phyloP scores from a whole-genome alignment of 306 rosid species.

The Cucurbita ficifolia region DNA sequence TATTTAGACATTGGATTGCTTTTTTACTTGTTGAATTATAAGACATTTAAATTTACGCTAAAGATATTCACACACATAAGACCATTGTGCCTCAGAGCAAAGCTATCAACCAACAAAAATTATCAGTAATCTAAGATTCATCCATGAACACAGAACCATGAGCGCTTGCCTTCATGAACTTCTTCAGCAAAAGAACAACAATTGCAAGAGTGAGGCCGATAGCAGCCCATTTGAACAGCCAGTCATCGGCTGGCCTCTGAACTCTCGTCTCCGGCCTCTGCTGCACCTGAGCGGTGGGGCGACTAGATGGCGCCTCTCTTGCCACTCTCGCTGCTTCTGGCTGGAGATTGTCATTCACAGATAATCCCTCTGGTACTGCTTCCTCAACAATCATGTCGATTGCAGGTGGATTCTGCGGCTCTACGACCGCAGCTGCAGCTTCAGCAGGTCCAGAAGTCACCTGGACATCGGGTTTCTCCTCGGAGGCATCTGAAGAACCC shows the following conservation, averaged over 20 bases:
- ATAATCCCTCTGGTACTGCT: constrained; percentile 10
- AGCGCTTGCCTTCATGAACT: constrained; percentile 61
- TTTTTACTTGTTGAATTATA: neutral
- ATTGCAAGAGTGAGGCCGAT: constrained; percentile 86
- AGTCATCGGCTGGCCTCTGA: constrained; percentile 48
- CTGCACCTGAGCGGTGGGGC: constrained; percentile 24
- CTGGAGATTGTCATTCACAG: neutral
- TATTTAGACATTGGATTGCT: neutral
- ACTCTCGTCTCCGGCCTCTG: constrained; percentile 32
- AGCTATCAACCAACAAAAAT: neutral
- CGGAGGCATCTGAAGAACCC: constrained; percentile 24
- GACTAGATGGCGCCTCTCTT: constrained; percentile 24
- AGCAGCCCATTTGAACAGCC: constrained; percentile 83
- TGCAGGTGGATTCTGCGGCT: constrained; percentile 17
- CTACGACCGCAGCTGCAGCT: constrained; percentile 23
- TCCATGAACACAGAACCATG: constrained; percentile 65
- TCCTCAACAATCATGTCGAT: constrained; percentile 35
- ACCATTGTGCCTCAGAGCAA: neutral
- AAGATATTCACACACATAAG: neutral
- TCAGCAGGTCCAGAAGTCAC: constrained; percentile 20
- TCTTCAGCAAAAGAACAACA: constrained; percentile 64
- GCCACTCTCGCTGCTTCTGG: constrained; percentile 21
- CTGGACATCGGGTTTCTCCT: constrained; percentile 28
- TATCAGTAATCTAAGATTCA: constrained; percentile 38
- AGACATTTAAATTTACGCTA: neutral